Conservation (phyloP, 306 rosid genomes). For the Trifolium repens region DNA sequence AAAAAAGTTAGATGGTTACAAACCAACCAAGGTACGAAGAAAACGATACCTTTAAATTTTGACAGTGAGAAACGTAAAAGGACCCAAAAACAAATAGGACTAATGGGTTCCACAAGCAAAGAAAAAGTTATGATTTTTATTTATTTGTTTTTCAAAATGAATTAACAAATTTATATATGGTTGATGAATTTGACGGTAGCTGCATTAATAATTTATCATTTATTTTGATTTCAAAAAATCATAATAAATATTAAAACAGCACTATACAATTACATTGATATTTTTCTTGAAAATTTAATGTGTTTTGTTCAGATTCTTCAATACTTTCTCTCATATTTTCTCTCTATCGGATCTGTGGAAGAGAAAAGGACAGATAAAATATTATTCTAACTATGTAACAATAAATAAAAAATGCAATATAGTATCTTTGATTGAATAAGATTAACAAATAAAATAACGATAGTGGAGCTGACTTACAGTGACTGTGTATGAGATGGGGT, state of each 20-base stretch:
- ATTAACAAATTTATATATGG: conserved; percentile 23
- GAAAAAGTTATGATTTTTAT: conserved; percentile 33
- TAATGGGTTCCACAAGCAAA: conserved; percentile 43
- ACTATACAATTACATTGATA: background rate
- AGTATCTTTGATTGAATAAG: background rate
- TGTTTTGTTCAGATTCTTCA: conserved; percentile 45
- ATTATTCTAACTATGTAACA: background rate
- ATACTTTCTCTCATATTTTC: conserved; percentile 39
- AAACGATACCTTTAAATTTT: conserved; percentile 60
- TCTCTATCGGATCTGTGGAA: conserved; percentile 54
- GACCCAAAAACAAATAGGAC: conserved; percentile 43
- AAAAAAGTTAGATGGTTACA: conserved; percentile 49
- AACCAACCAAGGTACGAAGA: conserved; percentile 73
- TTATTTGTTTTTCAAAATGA: conserved; percentile 8
- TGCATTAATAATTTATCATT: conserved; percentile 23
- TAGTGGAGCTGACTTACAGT: conserved; percentile 50
- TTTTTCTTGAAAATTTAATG: background rate
- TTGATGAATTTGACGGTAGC: conserved; percentile 33
- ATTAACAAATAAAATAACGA: conserved; percentile 14
- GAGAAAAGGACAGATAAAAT: conserved; percentile 55
- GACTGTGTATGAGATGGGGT: conserved; percentile 32
- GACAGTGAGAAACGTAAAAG: conserved; percentile 58
- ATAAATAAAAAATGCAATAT: background rate
- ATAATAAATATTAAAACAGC: background rate
- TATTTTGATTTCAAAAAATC: background rate